Percentiles rank a stretch among this genome's conserved stretches.
Conservation (phyloP, 805 yeast genomes). For the Saturnispora saitoi region DNA sequence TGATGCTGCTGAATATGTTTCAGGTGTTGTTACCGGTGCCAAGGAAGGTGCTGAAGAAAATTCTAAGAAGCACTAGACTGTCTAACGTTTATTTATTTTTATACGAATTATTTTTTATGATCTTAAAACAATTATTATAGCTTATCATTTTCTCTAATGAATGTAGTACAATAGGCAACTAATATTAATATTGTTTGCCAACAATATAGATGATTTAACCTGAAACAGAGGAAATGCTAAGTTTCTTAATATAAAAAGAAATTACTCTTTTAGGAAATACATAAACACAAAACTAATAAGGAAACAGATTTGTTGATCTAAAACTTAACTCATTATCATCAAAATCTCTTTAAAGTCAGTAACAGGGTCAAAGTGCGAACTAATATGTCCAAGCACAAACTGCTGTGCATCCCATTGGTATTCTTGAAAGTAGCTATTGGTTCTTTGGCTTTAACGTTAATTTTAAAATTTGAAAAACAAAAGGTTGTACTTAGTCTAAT, state of each 20-base stretch:
- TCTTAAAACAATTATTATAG: no score
- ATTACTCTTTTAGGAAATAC: no score
- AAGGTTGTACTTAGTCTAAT: neutral
- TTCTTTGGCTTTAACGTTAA: neutral
- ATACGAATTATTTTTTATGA: neutral
- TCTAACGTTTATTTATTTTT: neutral
- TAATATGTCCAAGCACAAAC: neutral
- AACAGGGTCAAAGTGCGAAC: neutral
- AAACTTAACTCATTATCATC: no score
- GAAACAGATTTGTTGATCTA: neutral
- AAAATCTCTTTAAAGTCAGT: no score
- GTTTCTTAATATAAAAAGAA: no score
- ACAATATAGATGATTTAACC: no score
- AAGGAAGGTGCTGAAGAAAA: conserved; percentile 23
- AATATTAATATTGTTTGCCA: neutral
- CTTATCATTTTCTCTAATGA: no score
- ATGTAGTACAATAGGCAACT: no score
- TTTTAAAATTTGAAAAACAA: neutral
- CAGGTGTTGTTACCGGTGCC: conserved; percentile 62
- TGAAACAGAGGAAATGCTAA: no score
- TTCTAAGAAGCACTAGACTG: conserved; percentile 14
- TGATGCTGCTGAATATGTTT: conserved; percentile 43
- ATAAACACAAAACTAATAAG: neutral
- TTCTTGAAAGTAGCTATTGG: neutral
- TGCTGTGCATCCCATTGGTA: neutral